phyloP scores from a whole-genome alignment of 176 grass and related monocot genomes.

The Puya raimondii region DNA sequence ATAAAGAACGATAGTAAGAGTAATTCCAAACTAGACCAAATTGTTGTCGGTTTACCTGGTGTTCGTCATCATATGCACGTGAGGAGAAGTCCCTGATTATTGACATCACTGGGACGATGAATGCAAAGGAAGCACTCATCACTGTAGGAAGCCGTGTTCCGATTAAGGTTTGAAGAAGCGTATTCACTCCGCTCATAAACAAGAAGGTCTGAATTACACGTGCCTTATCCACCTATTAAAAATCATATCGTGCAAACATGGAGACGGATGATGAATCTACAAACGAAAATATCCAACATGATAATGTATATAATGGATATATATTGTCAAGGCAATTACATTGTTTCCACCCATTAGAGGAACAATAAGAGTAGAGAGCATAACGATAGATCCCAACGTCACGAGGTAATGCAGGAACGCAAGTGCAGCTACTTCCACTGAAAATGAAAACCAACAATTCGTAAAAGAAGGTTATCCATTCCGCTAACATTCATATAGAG shows the following conservation, averaged over 20 bases:
- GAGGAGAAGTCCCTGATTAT: constrained; percentile 48
- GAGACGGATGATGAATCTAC: constrained; percentile 17
- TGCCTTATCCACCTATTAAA: constrained; percentile 76
- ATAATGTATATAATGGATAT: background rate
- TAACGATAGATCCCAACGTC: constrained; percentile 85
- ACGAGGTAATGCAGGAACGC: constrained; percentile 93
- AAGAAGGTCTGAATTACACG: constrained; percentile 78
- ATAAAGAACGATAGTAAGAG: background rate
- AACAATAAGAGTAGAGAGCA: constrained; percentile 68
- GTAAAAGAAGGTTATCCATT: constrained; percentile 24
- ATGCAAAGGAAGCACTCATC: constrained; percentile 90
- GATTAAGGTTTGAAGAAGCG: constrained; percentile 75
- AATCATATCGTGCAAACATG: constrained; percentile 2
- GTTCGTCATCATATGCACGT: constrained; percentile 28
- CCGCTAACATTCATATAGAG: constrained; percentile 1
- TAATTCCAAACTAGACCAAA: constrained; percentile 15
- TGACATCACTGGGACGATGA: constrained; percentile 72
- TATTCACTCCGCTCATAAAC: constrained; percentile 97
- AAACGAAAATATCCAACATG: constrained; percentile 1
- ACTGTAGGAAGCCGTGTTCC: constrained; percentile 82
- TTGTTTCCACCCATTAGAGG: constrained; percentile 79
- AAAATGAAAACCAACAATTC: constrained; percentile 18
- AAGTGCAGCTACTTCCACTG: constrained; percentile 70
- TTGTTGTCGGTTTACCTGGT: constrained; percentile 37
- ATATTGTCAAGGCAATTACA: constrained; percentile 35